Percentiles rank a stretch among this genome's conserved stretches.
Evolutionary conservation across 2,329 filamentous ascomycete species (phyloP).

Genomic region (Lasiodiplodia sp.): DNA sequence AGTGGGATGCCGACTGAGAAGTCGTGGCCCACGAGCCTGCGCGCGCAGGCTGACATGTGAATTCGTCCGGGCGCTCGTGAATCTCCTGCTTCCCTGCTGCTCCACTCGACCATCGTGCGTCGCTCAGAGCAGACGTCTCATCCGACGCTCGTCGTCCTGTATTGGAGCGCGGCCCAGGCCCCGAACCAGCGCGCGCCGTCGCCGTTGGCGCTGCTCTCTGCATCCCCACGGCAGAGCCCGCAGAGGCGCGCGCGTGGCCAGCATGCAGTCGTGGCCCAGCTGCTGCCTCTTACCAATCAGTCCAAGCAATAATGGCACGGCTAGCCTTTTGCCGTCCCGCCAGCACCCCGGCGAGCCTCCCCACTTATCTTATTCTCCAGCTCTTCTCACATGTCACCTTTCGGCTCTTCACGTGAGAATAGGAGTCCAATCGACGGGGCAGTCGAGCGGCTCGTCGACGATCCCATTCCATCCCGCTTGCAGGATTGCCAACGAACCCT

Average conservation of each 20-base stretch:
- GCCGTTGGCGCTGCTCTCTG: background rate
- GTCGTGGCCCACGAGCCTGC: slow-evolving; percentile 11
- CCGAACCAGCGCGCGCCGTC: background rate
- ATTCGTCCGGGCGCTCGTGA: slow-evolving; percentile 15
- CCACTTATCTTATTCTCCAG: slow-evolving; percentile 17
- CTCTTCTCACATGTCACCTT: background rate
- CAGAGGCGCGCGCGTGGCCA: slow-evolving; percentile 15
- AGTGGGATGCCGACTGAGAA: background rate
- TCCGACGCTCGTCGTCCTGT: background rate
- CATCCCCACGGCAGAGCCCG: background rate
- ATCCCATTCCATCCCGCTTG: slow-evolving; percentile 19
- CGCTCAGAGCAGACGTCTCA: background rate
- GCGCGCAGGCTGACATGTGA: slow-evolving; percentile 17
- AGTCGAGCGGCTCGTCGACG: slow-evolving; percentile 13
- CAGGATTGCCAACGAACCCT: background rate
- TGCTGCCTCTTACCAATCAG: background rate
- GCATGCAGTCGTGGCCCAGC: slow-evolving; percentile 7
- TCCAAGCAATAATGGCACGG: too few relatives aligned
- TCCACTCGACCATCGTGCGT: background rate
- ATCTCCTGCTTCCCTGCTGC: slow-evolving; percentile 20
- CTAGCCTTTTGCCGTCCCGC: too few relatives aligned
- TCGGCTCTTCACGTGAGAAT: slow-evolving; percentile 21
- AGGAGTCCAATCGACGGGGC: background rate
- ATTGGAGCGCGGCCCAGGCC: background rate
- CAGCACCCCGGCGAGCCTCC: slow-evolving; percentile 3